Conservation (phyloP, 148 eudicot species). For the Cornus kousa region DNA sequence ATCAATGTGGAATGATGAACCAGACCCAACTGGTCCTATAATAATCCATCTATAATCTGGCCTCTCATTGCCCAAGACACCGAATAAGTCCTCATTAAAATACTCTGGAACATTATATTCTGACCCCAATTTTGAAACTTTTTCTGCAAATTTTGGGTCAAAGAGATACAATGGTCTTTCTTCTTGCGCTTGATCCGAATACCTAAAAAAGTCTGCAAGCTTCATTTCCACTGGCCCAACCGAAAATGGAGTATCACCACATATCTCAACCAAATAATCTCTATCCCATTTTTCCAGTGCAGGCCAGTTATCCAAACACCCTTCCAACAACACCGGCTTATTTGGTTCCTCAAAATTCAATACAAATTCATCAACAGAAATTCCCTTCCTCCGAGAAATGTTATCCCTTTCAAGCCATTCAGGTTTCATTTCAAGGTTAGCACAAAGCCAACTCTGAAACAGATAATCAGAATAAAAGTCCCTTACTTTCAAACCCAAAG, state of each 20-base stretch:
- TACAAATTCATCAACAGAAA: conserved; percentile 85
- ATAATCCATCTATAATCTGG: conserved; percentile 98
- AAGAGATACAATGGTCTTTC: conserved; percentile 95
- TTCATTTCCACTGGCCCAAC: conserved; percentile 93
- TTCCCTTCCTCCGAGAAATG: conserved; percentile 62
- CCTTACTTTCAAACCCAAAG: conserved; percentile 45
- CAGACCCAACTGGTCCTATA: conserved; percentile 94
- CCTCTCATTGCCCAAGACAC: conserved; percentile 79
- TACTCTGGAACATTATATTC: conserved; percentile 82
- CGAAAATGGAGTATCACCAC: conserved; percentile 65
- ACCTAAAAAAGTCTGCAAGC: conserved; percentile 75
- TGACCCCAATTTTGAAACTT: conserved; percentile 54
- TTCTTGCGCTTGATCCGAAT: conserved; percentile 72
- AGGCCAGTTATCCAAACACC: conserved; percentile 80
- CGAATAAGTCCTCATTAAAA: conserved; percentile 86
- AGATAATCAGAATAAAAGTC: conserved; percentile 94
- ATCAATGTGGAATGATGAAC: conserved; percentile 95
- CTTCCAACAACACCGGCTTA: conserved; percentile 92
- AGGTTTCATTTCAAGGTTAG: conserved; percentile 90
- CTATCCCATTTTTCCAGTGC: conserved; percentile 74
- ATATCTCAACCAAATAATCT: conserved; percentile 55
- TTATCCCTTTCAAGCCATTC: conserved; percentile 92
- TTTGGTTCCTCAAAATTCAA: conserved; percentile 72
- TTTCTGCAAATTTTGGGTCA: conserved; percentile 85
- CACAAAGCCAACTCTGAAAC: conserved; percentile 99